Percentiles rank a stretch among this genome's conserved stretches.
These are phyloP conservation scores for Aspergillus bertholletiae DNA, from an alignment of 495 filamentous ascomycete genomes.

Conservation along the genomic window DNA sequence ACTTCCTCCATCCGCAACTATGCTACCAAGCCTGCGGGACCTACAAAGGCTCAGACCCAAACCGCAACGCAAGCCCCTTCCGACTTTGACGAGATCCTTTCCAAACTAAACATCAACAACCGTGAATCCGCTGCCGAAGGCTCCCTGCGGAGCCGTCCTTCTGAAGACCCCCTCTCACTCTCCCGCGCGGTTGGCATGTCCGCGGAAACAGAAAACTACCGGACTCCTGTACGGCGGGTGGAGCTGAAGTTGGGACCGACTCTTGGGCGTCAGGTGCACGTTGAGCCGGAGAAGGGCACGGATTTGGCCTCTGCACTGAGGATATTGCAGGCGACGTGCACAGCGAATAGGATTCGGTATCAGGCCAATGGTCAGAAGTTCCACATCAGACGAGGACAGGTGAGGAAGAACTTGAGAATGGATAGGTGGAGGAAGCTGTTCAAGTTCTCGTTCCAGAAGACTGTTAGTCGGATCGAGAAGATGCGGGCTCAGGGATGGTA, in stretches of 20 bases:
- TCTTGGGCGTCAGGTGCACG: conserved; percentile 37
- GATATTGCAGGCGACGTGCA: conserved; percentile 19
- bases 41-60: background rate
- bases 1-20: conserved; percentile 10
- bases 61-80: conserved; percentile 6
- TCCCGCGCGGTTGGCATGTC: conserved; percentile 19
- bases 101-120: conserved; percentile 29
- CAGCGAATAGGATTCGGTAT: conserved; percentile 25
- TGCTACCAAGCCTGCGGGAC: conserved; percentile 15
- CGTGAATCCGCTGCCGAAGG: background rate
- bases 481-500: conserved; percentile 49
- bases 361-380: conserved; percentile 28
- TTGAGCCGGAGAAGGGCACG: conserved; percentile 33
- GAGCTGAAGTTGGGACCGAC: conserved; percentile 39
- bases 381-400: conserved; percentile 37
- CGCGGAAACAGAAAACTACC: conserved; percentile 13
- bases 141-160: conserved; percentile 4
- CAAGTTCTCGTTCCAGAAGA: conserved; percentile 39
- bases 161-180: conserved; percentile 14
- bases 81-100: conserved; percentile 39
- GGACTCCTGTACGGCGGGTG: conserved; percentile 18
- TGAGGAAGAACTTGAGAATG: conserved; percentile 32
- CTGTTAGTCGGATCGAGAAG: conserved; percentile 39
- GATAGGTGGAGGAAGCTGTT: conserved; percentile 42
- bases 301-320: conserved; percentile 32